phyloP scores from a whole-genome alignment of 306 rosid species.

The Castanea crenata region DNA sequence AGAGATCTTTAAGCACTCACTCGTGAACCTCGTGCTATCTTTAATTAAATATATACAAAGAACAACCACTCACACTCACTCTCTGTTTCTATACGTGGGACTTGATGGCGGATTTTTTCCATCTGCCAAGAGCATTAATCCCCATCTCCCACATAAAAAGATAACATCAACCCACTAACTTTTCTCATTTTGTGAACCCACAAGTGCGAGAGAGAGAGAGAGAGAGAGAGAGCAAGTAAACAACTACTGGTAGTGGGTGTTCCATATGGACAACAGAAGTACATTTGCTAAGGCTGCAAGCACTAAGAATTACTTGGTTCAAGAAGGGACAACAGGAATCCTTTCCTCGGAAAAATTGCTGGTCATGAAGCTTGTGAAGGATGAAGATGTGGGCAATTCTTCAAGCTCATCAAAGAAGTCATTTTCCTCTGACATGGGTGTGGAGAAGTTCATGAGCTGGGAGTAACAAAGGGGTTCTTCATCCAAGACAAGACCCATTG shows the following conservation, averaged over 20 bases:
- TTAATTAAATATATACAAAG: neutral
- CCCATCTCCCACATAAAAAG: constrained; percentile 17
- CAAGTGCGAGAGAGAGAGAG: neutral
- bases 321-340: constrained; percentile 78
- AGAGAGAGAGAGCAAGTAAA: constrained; percentile 13
- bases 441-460: constrained; percentile 40
- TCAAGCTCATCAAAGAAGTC: constrained; percentile 92
- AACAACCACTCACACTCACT: neutral
- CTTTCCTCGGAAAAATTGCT: constrained; percentile 60
- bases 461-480: constrained; percentile 50
- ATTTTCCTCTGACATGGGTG: constrained; percentile 52
- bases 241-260: constrained; percentile 17
- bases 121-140: constrained; percentile 8
- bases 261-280: constrained; percentile 16
- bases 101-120: neutral
- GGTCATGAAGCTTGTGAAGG: constrained; percentile 55
- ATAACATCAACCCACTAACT: constrained; percentile 28
- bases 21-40: constrained; percentile 42
- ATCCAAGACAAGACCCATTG: constrained; percentile 38
- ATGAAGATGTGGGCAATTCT: constrained; percentile 75
- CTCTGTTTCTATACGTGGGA: neutral
- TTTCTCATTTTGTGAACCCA: constrained; percentile 19
- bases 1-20: constrained; percentile 29
- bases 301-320: constrained; percentile 38
- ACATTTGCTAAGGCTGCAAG: constrained; percentile 41